These are phyloP conservation scores for Vickermania ingenoplastis DNA, from an alignment of 208 protist species.

Conservation along the genomic window DNA sequence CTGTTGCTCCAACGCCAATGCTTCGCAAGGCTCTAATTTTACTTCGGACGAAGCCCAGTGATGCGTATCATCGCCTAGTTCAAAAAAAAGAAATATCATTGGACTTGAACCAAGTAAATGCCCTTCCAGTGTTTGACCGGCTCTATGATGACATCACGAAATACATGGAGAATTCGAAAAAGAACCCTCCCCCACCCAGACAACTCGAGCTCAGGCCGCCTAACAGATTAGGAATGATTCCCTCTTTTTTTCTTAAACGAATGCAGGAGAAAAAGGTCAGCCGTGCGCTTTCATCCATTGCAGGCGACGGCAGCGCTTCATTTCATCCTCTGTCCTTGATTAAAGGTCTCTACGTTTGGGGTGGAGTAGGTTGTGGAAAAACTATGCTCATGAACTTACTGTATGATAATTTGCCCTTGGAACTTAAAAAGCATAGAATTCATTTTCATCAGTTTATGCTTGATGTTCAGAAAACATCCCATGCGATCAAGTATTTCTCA, in stretches of 20 bases:
- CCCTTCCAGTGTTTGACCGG: constrained; percentile 71
- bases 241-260: constrained; percentile 62
- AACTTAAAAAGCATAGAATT: constrained; percentile 82
- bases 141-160: constrained; percentile 59
- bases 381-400: constrained; percentile 95
- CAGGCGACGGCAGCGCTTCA: constrained; percentile 9
- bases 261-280: constrained; percentile 67
- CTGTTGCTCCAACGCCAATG: constrained; percentile 17
- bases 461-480: constrained; percentile 84
- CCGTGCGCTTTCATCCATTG: constrained; percentile 27
- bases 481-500: constrained; percentile 40
- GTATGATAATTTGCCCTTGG: constrained; percentile 65
- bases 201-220: constrained; percentile 66
- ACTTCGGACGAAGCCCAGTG: constrained; percentile 30
- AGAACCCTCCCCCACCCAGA: constrained; percentile 26
- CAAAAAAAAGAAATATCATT: constrained; percentile 24
- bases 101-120: constrained; percentile 52
- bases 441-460: constrained; percentile 97
- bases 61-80: constrained; percentile 50
- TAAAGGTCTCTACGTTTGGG: constrained; percentile 91
- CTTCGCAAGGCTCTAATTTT: constrained; percentile 28
- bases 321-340: constrained; percentile 77
- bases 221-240: constrained; percentile 73
- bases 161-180: constrained; percentile 34
- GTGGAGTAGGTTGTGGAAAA: constrained; percentile 95